Percentiles rank a stretch among this genome's conserved stretches.
These are phyloP conservation scores for Melanomma pulvis-pyrius DNA, from an alignment of 495 filamentous ascomycete genomes.

Conservation along the genomic window DNA sequence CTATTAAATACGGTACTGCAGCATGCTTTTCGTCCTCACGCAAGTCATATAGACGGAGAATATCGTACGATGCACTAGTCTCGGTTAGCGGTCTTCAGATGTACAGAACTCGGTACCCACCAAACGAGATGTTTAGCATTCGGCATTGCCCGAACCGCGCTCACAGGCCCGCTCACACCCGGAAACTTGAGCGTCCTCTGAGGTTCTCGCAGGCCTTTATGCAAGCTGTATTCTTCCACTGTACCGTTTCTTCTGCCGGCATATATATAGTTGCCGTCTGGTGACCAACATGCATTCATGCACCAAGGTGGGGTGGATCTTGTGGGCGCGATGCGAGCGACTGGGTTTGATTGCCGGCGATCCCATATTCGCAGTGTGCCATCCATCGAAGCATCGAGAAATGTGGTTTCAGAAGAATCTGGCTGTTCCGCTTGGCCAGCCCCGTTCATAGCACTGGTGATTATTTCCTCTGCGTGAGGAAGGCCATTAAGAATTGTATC, in stretches of 20 bases:
- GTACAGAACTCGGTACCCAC: conserved; percentile 48
- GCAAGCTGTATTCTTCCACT: conserved; percentile 90
- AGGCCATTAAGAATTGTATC: conserved; percentile 50
- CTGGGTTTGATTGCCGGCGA: conserved; percentile 70
- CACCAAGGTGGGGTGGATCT: conserved; percentile 89
- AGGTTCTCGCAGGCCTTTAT: conserved; percentile 75
- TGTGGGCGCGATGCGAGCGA: conserved; percentile 74
- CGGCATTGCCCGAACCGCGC: conserved; percentile 82
- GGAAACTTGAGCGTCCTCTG: conserved; percentile 89
- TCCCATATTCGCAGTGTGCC: conserved; percentile 93
- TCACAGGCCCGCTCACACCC: conserved; percentile 84
- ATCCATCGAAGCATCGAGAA: conserved; percentile 84
- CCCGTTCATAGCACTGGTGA: conserved; percentile 17
- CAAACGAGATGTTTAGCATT: conserved; percentile 94
- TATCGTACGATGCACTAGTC: conserved; percentile 83
- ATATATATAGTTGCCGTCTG: conserved; percentile 94
- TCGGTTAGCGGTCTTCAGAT: neutral
- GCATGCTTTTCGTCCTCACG: conserved; percentile 73
- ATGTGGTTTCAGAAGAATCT: conserved; percentile 64
- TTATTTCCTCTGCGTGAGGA: conserved; percentile 53
- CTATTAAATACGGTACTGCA: conserved; percentile 87
- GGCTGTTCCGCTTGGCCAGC: conserved; percentile 42
- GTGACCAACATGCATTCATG: conserved; percentile 97
- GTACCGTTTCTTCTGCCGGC: conserved; percentile 90
- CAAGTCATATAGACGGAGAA: conserved; percentile 88